Evolutionary conservation across 2,329 filamentous ascomycete species (phyloP), one percentile per base, ranked within the genome.

Genomic region (Fusarium illudens): DNA sequence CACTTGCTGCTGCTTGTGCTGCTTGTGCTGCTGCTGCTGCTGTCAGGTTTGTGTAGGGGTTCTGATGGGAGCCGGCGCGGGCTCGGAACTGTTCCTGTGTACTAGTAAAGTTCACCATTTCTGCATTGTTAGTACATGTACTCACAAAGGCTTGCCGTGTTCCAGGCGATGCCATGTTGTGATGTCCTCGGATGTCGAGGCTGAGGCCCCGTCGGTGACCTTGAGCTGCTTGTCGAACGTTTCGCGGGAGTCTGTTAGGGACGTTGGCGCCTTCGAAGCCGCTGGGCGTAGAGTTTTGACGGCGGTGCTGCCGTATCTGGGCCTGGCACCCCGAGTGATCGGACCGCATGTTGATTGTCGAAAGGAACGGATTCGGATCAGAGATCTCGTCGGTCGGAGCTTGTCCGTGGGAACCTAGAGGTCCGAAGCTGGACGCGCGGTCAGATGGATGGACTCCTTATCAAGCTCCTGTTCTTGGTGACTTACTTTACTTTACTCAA

Each of bases 241-340:
- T 80, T 84, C 62, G 80, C 85, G 76, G 90, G 49, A 34, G 66
- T 87, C 82, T 92, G 84, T 84, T 87, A 62, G 81, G 82, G 81
- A 89, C 88, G 86, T 89, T 91, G 78, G 88, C 87, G 75, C 89
- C 88, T 79, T 95, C 92, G 82, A 92, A 92, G 79, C 87, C 87
- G 80, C 87, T 88, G 70, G 92, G 92, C 77, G 92, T 95, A 76
- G 94, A 97, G 76, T 92, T 90, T 84, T 97, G 93, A 83, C 94
- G 91, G 80, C 92, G 88, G 83, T 97, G 93, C 58, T 79, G 78
- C 73, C 75, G 74, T 74, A 79, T 79, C 44, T 77, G 73, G 81
- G 87, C 86, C 79, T 92, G 90, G 84, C 93, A 88, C 84, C 85
- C 89, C 82, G 87, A 84, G 79, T 88, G 84, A 84, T 90, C 89